Evolutionary conservation across 1,139 yeast species (phyloP), one percentile per base, ranked within the genome.

Genomic region (Diutina siamensis): DNA sequence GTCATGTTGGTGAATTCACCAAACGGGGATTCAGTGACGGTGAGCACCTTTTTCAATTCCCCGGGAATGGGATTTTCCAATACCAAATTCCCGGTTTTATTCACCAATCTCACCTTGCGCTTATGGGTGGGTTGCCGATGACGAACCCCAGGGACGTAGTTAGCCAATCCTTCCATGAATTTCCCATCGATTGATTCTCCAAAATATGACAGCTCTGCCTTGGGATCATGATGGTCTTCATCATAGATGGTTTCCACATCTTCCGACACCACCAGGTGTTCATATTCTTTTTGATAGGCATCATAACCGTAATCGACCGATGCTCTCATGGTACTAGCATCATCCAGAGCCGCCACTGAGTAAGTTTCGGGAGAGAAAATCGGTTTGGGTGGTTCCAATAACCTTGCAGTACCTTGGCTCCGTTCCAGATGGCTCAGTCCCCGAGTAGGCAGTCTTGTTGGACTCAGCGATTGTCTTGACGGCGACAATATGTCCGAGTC

Each of bases 1-100:
- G 95, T 78, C 95, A 92, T 88, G 62, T 85, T 86, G 13, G 92
- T 81, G 58, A 86, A 92, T 61, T 92, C 98, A 46, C 94, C 96
- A 52, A 68, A 68, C 2, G 74, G 74, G 42, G 85, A 80, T 54
- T 87, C 95, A 22, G 92, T 74, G 55, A 88, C 72, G 7, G 94
- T 87, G 51, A 86, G 64, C 46, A 86, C 85, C 50, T 83, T 81
- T 54, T 78, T 76, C 48, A 92, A 70, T 51, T 89, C 92, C 19
- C 86, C 80, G 2, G 98, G 97, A 44, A 92, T 83, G 2, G 97
- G 96, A 55, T 94, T 89, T 58, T 89, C 97, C 50, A 92, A 71
- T 5, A 88, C 88, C 58, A 92, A 74, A 53, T 86, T 83, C 44
- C 94, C 92, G 21, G 82, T 71, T 38, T 80, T 61, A 7, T 72